Evolutionary conservation across 768 basidiomycete species (phyloP), one percentile per base, ranked within the genome.

Genomic region (Podaxis sp.): DNA sequence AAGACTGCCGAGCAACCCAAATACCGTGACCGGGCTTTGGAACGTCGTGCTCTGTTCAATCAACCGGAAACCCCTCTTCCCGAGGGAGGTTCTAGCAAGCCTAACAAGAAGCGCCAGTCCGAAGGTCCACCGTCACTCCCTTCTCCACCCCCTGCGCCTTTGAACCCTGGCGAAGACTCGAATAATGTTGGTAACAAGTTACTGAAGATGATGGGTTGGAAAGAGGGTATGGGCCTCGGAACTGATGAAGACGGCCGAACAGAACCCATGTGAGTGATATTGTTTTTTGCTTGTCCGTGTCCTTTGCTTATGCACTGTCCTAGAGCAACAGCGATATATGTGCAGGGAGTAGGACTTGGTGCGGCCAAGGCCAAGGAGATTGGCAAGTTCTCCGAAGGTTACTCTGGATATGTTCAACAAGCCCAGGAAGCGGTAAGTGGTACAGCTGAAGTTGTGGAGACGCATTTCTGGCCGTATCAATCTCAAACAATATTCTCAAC

Each of bases 201-300:
- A 62, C 74, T 99, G 65, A 93, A 94, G 74, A 96, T 96, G 86
- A 98, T 99, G 96, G 97, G 96, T 0, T 99, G 96, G 96, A 92
- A 83, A 65, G 90, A 91, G 69, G 96, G 96, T 5, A 87, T 84
- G 15, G 96, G 96, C 1, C 76, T 99, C 44, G 96, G 96, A 0
- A 82, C 86, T 6, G 82, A 82, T 52, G 91, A 91, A 3, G 91
- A 93, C 57, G 96, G 96, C 49, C 76, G 95, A 61, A 87, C 93
- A 11, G 93, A 96, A 61, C 95, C 96, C 12, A 87, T 98, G 87
- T 90, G 74, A 54, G 89, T 80, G 1, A 53, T 54, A 49, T 64
- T 49, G 42, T 15, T 54, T 42, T 42, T 66, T 8, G 53, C 51
- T 33, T 44, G 5, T 52, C 28, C 17, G n/a, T 19, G 33, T 48